Conservation (phyloP, 208 protist species). For the Herpetomonas samuelpessoai region DNA sequence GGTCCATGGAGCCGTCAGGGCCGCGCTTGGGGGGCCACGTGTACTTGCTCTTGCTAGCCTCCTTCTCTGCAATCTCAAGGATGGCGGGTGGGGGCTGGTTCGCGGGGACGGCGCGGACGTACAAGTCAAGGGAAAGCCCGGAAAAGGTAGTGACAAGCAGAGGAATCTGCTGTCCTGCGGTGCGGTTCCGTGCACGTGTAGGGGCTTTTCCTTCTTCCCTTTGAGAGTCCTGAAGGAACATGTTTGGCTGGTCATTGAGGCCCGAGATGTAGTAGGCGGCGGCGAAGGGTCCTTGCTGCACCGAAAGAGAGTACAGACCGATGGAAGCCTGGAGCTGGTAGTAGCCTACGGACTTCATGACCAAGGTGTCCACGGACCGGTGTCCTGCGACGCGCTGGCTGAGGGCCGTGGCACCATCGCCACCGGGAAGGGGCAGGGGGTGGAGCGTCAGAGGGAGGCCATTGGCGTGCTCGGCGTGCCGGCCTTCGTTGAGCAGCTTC, state of each 20-base stretch:
- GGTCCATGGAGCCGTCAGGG: slow-evolving; percentile 6
- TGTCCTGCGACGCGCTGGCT: background rate
- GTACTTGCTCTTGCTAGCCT: slow-evolving; percentile 15
- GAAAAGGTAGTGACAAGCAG: background rate
- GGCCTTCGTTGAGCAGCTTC: background rate
- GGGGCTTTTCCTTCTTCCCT: too few species aligned
- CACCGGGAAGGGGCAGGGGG: slow-evolving; percentile 1
- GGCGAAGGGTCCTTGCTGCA: slow-evolving; percentile 62
- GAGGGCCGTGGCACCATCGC: background rate
- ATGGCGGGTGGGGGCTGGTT: background rate
- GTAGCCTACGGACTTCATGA: slow-evolving; percentile 97
- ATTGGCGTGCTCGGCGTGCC: slow-evolving; percentile 19
- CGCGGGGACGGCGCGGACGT: background rate
- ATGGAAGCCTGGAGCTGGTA: slow-evolving; percentile 96
- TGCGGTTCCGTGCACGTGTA: slow-evolving; percentile 39
- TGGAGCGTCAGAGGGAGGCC: slow-evolving; percentile 85
- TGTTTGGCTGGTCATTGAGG: slow-evolving; percentile 13
- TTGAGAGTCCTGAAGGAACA: background rate
- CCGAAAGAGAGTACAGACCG: slow-evolving; percentile 80
- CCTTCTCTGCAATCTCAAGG: slow-evolving; percentile 14
- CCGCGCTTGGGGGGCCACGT: slow-evolving; percentile 31
- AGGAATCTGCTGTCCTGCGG: slow-evolving; percentile 28
- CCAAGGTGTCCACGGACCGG: slow-evolving; percentile 89
- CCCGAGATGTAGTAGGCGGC: slow-evolving; percentile 51
- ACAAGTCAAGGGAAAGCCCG: background rate